Base-by-base conservation (phyloP, 2,329 filamentous ascomycete genomes). In the Neonectria sp. region DNA sequence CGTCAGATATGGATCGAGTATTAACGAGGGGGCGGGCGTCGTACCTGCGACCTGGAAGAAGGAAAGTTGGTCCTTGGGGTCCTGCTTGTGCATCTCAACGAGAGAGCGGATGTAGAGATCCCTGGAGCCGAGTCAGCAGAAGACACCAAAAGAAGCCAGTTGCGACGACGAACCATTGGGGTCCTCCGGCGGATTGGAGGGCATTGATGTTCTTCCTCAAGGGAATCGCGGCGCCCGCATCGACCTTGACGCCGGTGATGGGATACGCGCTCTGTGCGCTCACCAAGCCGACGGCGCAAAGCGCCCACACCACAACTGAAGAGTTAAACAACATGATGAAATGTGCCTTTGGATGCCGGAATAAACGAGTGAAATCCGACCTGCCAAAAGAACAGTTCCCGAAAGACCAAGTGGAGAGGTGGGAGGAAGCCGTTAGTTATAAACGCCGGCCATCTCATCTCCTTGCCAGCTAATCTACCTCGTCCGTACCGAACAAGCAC, bases 211-310 rank as follows among this genome's bases (percentile, higher is more conserved):
- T 67, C 40, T 31, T 63, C 13, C 65, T 24, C 12, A 59, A 12
- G 7, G 65, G 65, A 6, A 66, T 45, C n/a, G 40, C 40, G 11
- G 24, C 35, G 11, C 92, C 93, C 81, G 93, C 93, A 55, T 90
- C 88, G 1, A 92, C 94, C 78, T 88, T 89, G 78, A 92, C 92
- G 46, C 89, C 93, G 2, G 89, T 91, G 60, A 95, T 90, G 75
- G 94, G 95, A 82, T 93, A 94, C 6, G 40, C 40, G n/a, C 27
- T 15, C 35, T 63, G 55, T 24, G 29, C 35, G 17, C 37, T n/a
- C 17, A 51, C 56, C 31, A 33, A 3, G 43, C 35, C 48, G 27
- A 45, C 43, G 11, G 25, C 51, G 29, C 29, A 17, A 7, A 53
- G 51, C 31, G 51, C 51, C 51, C 25, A 53, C 9, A 53, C 51